Evolutionary conservation across 140 eudicot species (phyloP).

Genomic region (Stevia rebaudiana): DNA sequence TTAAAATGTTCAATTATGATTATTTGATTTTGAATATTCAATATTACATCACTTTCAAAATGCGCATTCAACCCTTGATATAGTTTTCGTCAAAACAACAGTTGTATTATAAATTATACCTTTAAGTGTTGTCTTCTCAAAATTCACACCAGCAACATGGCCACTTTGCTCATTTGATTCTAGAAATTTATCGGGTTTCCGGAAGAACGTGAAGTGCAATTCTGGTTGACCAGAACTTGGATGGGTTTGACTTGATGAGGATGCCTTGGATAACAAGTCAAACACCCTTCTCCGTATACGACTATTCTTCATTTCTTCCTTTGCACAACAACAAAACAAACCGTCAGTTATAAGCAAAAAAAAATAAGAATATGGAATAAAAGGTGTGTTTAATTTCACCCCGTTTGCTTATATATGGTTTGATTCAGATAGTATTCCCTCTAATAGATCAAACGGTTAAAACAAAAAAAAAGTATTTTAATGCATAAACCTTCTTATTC

Average conservation of each 20-base stretch:
- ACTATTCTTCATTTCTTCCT: constrained; percentile 88
- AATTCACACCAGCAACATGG: constrained; percentile 55
- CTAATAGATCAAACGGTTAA: neutral
- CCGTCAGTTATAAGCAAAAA: constrained; percentile 5
- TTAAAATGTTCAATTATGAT: neutral
- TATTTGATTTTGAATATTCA: neutral
- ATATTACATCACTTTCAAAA: neutral
- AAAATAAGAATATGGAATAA: neutral
- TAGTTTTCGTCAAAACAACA: neutral
- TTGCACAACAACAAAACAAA: constrained; percentile 20
- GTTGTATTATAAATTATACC: constrained; percentile 31
- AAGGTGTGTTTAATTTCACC: neutral
- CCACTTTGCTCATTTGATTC: constrained; percentile 52
- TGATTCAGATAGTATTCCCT: neutral
- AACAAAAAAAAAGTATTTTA: neutral
- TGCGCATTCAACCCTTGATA: neutral
- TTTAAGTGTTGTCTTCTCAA: constrained; percentile 82
- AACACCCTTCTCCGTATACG: constrained; percentile 68
- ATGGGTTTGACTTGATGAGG: constrained; percentile 34
- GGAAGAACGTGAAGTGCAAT: constrained; percentile 82
- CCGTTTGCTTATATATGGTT: neutral
- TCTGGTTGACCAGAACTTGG: constrained; percentile 62
- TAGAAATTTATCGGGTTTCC: constrained; percentile 67
- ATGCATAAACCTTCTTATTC: neutral
- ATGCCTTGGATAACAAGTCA: constrained; percentile 84